A percentile compares a stretch with the other conserved stretches of the same genome.
Evolutionary conservation across 2,329 filamentous ascomycete genomes (phyloP).

Genomic region (Stemphylium lycopersici): DNA sequence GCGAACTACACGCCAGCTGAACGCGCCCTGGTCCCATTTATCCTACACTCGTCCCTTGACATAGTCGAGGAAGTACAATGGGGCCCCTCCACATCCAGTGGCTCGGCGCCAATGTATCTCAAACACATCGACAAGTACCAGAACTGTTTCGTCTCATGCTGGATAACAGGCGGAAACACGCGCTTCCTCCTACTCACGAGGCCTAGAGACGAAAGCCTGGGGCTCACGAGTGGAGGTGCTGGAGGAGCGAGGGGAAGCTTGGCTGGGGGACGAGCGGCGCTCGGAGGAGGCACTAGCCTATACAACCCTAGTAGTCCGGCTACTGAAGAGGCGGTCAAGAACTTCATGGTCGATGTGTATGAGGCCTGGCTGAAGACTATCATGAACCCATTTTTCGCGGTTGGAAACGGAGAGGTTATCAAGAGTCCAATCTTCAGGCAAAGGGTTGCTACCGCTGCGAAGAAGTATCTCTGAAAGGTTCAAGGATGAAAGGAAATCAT

Average conservation of each 20-base stretch:
- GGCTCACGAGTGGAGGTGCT: conserved; percentile 22
- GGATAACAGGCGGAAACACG: conserved; percentile 88
- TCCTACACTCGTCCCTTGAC: conserved; percentile 91
- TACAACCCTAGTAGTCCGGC: conserved; percentile 83
- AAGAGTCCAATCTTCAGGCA: conserved; percentile 84
- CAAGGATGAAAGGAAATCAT: not conserved
- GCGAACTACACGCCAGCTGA: conserved; percentile 87
- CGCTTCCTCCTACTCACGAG: conserved; percentile 95
- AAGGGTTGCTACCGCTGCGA: conserved; percentile 83
- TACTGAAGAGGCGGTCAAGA: conserved; percentile 92
- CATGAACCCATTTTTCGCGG: conserved; percentile 94
- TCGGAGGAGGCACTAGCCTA: conserved; percentile 52
- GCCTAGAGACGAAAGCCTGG: conserved; percentile 58
- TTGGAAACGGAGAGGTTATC: conserved; percentile 83
- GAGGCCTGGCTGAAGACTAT: conserved; percentile 96
- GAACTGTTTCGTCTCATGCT: conserved; percentile 92
- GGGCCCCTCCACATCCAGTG: conserved; percentile 57
- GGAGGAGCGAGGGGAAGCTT: conserved; percentile 38
- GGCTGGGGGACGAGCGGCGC: conserved; percentile 37
- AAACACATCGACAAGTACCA: conserved; percentile 97
- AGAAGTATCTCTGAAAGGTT: conserved; percentile 76
- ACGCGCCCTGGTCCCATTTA: conserved; percentile 95
- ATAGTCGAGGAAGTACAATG: conserved; percentile 97
- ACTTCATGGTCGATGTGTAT: conserved; percentile 95
- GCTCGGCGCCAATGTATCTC: conserved; percentile 71